These are phyloP conservation scores for Fraxinus ornus DNA, from an alignment of 305 asterid species.

Conservation along the genomic window DNA sequence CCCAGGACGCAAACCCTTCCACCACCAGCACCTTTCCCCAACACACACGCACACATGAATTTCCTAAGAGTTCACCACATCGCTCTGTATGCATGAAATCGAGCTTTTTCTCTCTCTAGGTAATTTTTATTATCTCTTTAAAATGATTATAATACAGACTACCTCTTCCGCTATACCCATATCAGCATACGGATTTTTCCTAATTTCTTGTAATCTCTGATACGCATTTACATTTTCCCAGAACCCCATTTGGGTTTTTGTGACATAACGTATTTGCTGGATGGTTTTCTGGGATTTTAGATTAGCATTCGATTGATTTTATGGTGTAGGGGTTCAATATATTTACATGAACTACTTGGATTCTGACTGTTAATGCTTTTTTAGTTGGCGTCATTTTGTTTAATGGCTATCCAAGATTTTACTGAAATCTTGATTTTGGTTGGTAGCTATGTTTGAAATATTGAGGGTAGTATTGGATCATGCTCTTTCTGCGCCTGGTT, in stretches of 20 bases:
- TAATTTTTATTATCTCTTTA: not conserved
- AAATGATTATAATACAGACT: not conserved
- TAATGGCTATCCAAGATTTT: constrained; percentile 15
- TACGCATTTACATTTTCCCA: not conserved
- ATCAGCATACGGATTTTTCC: not conserved
- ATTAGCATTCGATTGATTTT: constrained; percentile 17
- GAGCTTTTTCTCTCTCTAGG: not conserved
- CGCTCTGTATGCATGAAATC: not conserved
- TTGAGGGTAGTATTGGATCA: constrained; percentile 42
- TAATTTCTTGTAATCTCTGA: not conserved
- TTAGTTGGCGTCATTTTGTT: constrained; percentile 12
- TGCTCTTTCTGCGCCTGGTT: constrained; percentile 67
- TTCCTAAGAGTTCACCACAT: not conserved
- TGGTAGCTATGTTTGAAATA: constrained; percentile 34
- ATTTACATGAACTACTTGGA: constrained; percentile 10
- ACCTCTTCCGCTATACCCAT: not conserved
- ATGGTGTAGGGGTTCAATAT: not conserved
- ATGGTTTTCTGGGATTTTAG: constrained; percentile 12
- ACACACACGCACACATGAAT: not conserved
- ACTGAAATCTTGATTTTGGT: constrained; percentile 30
- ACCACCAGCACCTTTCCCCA: constrained; percentile 23
- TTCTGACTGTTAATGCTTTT: not conserved
- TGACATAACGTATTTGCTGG: not conserved
- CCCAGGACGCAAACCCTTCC: constrained; percentile 36
- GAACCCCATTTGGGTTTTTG: constrained; percentile 6